Conservation (phyloP, 2,329 filamentous ascomycete species). For the Myrmaecium sp. region DNA sequence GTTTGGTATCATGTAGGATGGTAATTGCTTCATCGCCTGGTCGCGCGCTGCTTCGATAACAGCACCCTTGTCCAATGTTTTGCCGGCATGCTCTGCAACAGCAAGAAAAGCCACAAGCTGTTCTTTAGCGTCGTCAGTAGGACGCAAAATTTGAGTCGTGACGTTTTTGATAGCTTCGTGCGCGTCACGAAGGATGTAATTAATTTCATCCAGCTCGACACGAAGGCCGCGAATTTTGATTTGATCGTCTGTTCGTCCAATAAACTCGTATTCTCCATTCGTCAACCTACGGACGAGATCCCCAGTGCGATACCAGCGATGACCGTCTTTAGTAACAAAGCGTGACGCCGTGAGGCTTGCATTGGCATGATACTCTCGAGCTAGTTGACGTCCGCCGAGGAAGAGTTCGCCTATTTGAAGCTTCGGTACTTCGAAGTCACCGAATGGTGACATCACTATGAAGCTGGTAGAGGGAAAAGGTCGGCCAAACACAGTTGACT, state of each 20-base stretch:
- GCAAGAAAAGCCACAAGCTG: slow-evolving; percentile 21
- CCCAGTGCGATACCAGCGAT: slow-evolving; percentile 21
- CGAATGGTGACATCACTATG: slow-evolving; percentile 16
- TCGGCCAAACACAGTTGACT: slow-evolving; percentile 23
- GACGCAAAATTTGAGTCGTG: slow-evolving; percentile 16
- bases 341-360: slow-evolving; percentile 13
- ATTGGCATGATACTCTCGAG: slow-evolving; percentile 26
- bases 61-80: too few species aligned
- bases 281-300: slow-evolving; percentile 21
- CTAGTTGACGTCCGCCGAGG: slow-evolving; percentile 29
- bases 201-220: slow-evolving; percentile 23
- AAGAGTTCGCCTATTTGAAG: slow-evolving; percentile 28
- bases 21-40: slow-evolving; percentile 10
- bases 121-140: slow-evolving; percentile 11
- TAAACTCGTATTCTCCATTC: slow-evolving; percentile 22
- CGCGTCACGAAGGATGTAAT: slow-evolving; percentile 11
- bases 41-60: slow-evolving; percentile 10
- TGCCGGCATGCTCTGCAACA: background rate
- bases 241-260: slow-evolving; percentile 22
- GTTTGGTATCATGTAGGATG: slow-evolving; percentile 22
- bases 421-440: slow-evolving; percentile 17
- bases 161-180: slow-evolving; percentile 11
- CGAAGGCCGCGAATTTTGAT: slow-evolving; percentile 23
- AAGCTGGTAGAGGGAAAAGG: slow-evolving; percentile 26
- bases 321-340: slow-evolving; percentile 14